Percentiles rank a stretch among this genome's conserved stretches.
phyloP scores from a whole-genome alignment of 2,329 filamentous ascomycete genomes.

The Alternaria solani region DNA sequence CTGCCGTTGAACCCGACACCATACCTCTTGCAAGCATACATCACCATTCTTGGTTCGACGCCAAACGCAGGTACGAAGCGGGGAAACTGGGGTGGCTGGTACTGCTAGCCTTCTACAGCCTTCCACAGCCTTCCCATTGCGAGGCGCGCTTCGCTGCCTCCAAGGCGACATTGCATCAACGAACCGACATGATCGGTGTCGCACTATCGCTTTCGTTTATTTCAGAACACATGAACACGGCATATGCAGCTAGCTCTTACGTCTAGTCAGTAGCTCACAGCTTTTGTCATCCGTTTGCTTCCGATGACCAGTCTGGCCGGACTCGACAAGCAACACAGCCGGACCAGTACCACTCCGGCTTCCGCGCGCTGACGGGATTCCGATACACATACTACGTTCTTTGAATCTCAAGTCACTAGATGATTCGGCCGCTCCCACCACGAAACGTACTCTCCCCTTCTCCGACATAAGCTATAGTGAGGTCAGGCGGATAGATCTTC shows the following conservation, averaged over 20 bases:
- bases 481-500: slow-evolving; percentile 34
- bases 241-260: too few species aligned
- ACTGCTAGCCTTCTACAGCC: neutral
- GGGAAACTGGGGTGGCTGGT: slow-evolving; percentile 4
- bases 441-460: slow-evolving; percentile 33
- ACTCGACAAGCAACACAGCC: slow-evolving; percentile 34
- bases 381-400: slow-evolving; percentile 38
- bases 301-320: slow-evolving; percentile 28
- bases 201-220: neutral
- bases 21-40: slow-evolving; percentile 3
- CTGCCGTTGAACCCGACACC: slow-evolving; percentile 7
- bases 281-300: slow-evolving; percentile 36
- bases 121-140: too few species aligned
- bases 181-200: neutral
- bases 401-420: slow-evolving; percentile 37
- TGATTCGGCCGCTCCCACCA: slow-evolving; percentile 28
- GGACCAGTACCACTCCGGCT: slow-evolving; percentile 34
- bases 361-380: slow-evolving; percentile 33
- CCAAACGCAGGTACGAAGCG: slow-evolving; percentile 12
- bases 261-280: slow-evolving; percentile 19
- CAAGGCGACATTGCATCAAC: neutral
- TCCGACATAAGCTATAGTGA: slow-evolving; percentile 29
- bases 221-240: neutral
- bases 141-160: neutral
- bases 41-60: neutral